Base-by-base conservation (phyloP, 1,284 basidiomycete genomes). In the Rhodotorula sp. region DNA sequence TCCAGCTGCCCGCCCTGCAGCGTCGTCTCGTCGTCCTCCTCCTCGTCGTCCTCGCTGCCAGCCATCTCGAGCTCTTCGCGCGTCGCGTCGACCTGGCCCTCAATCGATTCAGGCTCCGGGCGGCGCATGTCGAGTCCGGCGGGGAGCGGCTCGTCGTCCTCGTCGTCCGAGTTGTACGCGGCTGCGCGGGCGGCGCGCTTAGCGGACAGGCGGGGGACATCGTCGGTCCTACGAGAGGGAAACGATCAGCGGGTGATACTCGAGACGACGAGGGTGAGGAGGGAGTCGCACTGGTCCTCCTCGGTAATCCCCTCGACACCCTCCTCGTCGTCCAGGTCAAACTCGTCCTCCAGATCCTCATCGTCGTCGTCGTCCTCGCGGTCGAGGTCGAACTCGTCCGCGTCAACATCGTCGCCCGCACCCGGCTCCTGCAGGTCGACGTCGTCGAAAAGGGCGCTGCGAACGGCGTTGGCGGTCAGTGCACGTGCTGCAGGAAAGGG, bases 1-100 rank as follows among this genome's bases (percentile, higher is more conserved):
- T 81, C 90, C 10, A 89, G 86, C 54, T 90, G 90, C 21, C 89
- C 92, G 72, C 88, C 86, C 76, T 91, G 93, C 27, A 97, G 84
- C 71, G 83, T 84, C n/a, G 87, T 87, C 48, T 85, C 88, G 62
- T 89, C 87, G 19, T 84, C 86, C 8, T 67, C 73, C 15, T 64
- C 71, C 34, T 71, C 75, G 19, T 76, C 75, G 25, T 74, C 76
- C 15, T 72, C 77, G n/a, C 76, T 71, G 22, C 70, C 75, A 7
- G 56, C 63, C 21, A 59, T 70, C 53, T 79, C 76, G 50, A 75
- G 70, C 54, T 77, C 77, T 29, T 70, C 70, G 39, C 67, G 59
- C 34, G 71, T 76, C 12, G 74, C 68, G 34, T 73, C 71, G 34
- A 72, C 56, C 44, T 76, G 66, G 46, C 71, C 74, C 54, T 67